These are phyloP conservation scores for Daldinia grandis DNA, from an alignment of 495 filamentous ascomycete genomes.

Conservation along the genomic window DNA sequence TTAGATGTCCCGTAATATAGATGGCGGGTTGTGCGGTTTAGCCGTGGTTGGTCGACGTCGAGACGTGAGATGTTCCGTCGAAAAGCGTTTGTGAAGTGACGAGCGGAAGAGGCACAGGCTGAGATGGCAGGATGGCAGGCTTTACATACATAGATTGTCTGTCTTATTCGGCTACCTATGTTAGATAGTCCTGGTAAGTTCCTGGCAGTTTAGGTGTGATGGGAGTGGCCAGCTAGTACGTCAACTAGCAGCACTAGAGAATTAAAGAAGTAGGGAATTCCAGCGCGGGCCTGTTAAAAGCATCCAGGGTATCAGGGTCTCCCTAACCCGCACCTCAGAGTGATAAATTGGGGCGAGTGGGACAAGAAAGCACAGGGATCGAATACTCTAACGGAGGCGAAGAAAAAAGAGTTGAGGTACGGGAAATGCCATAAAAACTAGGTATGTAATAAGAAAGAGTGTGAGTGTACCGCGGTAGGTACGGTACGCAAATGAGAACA, in stretches of 20 bases:
- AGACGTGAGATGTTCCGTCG: constrained; percentile 35
- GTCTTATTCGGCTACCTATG: constrained; percentile 17
- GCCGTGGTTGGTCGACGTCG: constrained; percentile 13
- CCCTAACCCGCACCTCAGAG: constrained; percentile 31
- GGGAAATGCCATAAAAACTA: constrained; percentile 36
- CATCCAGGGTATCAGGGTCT: constrained; percentile 37
- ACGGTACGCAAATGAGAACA: constrained; percentile 39
- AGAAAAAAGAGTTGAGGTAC: constrained; percentile 20
- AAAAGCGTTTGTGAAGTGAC: constrained; percentile 17
- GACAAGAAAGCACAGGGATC: constrained; percentile 41
- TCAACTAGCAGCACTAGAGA: constrained; percentile 42
- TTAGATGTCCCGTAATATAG: constrained; percentile 2
- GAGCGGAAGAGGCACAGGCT: constrained; percentile 25
- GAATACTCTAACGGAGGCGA: constrained; percentile 37
- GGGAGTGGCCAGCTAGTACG: constrained; percentile 41
- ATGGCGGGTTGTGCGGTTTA: constrained; percentile 11
- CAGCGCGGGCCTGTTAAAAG: constrained; percentile 28
- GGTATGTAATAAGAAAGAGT: constrained; percentile 30
- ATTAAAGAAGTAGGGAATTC: constrained; percentile 35
- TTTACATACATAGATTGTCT: constrained; percentile 37
- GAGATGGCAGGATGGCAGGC: constrained; percentile 27
- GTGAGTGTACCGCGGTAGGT: constrained; percentile 22
- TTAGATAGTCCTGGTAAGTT: background rate
- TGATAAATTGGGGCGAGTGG: constrained; percentile 44
- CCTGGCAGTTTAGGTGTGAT: constrained; percentile 36